phyloP scores from a whole-genome alignment of 495 filamentous ascomycete species.

The Neurospora sp. region DNA sequence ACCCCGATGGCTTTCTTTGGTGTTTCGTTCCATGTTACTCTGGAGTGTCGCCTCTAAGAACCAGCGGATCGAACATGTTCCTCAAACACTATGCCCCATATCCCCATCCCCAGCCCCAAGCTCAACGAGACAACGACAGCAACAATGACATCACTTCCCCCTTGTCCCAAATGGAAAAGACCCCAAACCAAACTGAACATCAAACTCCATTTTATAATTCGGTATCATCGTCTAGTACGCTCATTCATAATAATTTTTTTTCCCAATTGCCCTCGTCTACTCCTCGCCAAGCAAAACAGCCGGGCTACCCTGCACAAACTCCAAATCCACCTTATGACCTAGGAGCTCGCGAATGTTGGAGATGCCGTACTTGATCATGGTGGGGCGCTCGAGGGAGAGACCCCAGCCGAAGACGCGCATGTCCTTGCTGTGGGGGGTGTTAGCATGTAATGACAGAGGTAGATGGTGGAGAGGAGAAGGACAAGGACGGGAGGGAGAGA shows the following conservation, averaged over 20 bases:
- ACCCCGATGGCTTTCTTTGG: too few relatives aligned
- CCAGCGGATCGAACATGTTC: too few relatives aligned
- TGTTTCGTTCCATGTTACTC: too few relatives aligned
- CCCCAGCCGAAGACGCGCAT: slow-evolving; percentile 89
- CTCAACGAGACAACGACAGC: too few relatives aligned
- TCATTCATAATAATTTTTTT: neutral
- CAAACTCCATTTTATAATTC: neutral
- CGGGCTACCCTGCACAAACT: slow-evolving; percentile 73
- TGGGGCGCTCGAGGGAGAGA: slow-evolving; percentile 81
- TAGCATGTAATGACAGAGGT: too few relatives aligned
- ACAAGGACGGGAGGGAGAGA: neutral
- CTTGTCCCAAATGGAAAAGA: neutral
- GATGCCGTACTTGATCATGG: slow-evolving; percentile 94
- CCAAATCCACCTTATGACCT: slow-evolving; percentile 75
- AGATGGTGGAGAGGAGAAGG: too few relatives aligned
- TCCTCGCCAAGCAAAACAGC: slow-evolving; percentile 71
- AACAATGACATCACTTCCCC: neutral
- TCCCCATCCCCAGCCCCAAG: too few relatives aligned
- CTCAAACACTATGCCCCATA: too few relatives aligned
- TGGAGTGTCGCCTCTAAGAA: too few relatives aligned
- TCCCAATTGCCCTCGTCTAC: slow-evolving; percentile 20
- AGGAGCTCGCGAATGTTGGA: slow-evolving; percentile 76
- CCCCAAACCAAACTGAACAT: neutral
- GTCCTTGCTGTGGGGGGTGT: slow-evolving; percentile 37
- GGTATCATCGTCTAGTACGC: neutral